Percentiles rank a stretch among this genome's conserved stretches.
Conservation (phyloP, 345 rosid genomes). For the Hibiscus mutabilis region DNA sequence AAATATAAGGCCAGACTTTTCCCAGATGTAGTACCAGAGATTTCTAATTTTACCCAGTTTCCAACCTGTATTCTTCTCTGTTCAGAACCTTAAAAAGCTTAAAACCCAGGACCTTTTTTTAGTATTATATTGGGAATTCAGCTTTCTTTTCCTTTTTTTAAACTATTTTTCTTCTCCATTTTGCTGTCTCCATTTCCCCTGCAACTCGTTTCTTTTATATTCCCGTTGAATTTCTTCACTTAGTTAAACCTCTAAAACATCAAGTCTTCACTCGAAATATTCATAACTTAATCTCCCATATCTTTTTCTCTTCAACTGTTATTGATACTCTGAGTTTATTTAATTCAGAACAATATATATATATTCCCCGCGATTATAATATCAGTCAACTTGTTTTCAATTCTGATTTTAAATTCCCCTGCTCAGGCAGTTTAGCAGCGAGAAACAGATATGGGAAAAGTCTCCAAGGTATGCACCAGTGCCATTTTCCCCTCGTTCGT, state of each 20-base stretch:
- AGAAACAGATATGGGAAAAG: slow-evolving; percentile 36
- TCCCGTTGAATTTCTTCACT: background rate
- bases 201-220: slow-evolving; percentile 25
- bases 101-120: background rate
- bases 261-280: too few species aligned
- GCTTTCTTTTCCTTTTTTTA: background rate
- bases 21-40: background rate
- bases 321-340: slow-evolving; percentile 10
- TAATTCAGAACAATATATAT: background rate
- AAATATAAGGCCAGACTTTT: background rate
- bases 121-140: background rate
- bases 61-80: slow-evolving; percentile 28
- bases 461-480: slow-evolving; percentile 43
- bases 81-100: slow-evolving; percentile 10
- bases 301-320: slow-evolving; percentile 11
- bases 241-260: background rate
- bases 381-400: slow-evolving; percentile 6
- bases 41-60: background rate
- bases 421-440: slow-evolving; percentile 30
- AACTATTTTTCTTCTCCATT: background rate
- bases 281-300: too few species aligned
- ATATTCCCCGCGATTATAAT: background rate
- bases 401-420: slow-evolving; percentile 20
- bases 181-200: slow-evolving; percentile 40
- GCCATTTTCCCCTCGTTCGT: background rate